Evolutionary conservation across 176 grass and related monocot genomes (phyloP), one percentile per base, ranked within the genome.

Genomic region (Carex littledalei): DNA sequence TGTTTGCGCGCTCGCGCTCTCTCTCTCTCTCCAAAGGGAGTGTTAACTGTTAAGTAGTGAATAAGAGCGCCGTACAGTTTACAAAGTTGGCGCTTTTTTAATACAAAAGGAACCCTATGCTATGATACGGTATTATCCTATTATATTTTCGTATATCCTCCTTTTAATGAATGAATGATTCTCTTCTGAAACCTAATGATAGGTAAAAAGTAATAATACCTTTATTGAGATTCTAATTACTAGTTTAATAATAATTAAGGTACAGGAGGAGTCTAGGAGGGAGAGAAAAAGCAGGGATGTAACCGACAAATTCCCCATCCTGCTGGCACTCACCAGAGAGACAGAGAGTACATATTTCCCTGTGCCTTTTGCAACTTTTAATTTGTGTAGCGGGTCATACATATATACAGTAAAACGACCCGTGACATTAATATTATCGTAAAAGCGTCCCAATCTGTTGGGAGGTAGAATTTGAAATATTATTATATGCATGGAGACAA

Each of bases 271-370:
- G 0, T 45, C 7, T 8, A 8, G 43, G 43, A 45, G 43, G 29
- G 53, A 58, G 10, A 84, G 4, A 63, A 22, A 11, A 63, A 0
- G 18, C 6, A 76, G 56, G 22, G 76, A 60, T 73, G 31, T 13
- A 58, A 71, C 76, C 63, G 85, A 87, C 85, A 87, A 55, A 82
- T 87, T 82, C 78, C 50, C 45, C 26, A 63, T 49, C 85, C 58
- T 87, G 63, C 78, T 87, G 85, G 29, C 63, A 55, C 22, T 32
- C 62, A 73, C 61, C 70, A 76, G 67, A 72, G 21, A 29, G 1
- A 11, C 66, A 77, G 43, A 71, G 67, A 68, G 13, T 78, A 22
- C 39, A 77, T 11, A 18, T 4, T 58, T 80, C 55, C 8, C 9
- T 80, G n/a, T 41, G 13, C 18, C 13, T 81, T 2, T 81, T 12